Conservation (phyloP, 139 green algal species). For the Chlorella sp. region DNA sequence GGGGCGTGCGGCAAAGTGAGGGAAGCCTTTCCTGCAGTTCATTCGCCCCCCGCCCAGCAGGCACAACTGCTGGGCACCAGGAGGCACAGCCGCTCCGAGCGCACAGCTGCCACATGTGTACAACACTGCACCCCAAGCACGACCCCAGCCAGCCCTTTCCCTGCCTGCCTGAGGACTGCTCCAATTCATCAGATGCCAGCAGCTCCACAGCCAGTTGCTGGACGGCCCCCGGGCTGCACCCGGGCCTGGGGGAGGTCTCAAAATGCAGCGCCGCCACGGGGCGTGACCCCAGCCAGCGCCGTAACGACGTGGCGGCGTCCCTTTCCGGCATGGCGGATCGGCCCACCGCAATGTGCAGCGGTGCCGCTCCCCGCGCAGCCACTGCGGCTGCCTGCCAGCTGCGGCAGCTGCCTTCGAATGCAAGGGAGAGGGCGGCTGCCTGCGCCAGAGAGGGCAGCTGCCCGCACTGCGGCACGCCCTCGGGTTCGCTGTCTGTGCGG, state of each 20-base stretch:
- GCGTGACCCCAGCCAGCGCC: neutral
- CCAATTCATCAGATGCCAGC: neutral
- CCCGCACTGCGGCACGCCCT: neutral
- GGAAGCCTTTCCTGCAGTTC: too few species aligned
- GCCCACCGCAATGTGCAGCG: neutral
- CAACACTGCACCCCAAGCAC: neutral
- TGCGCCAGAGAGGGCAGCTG: neutral
- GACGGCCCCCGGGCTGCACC: neutral
- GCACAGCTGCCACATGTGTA: neutral
- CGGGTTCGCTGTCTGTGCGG: neutral
- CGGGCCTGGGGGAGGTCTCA: neutral
- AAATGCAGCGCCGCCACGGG: neutral
- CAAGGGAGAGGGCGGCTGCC: neutral
- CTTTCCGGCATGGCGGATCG: neutral
- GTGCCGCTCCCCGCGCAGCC: neutral
- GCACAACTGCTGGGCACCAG: too few species aligned
- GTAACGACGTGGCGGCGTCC: neutral
- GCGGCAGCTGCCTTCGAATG: constrained; percentile 1
- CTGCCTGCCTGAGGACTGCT: neutral
- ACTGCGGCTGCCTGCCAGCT: neutral
- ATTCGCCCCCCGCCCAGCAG: too few species aligned
- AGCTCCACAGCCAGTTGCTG: constrained; percentile 4
- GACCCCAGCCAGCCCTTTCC: too few species aligned
- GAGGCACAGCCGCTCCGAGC: neutral
- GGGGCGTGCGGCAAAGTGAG: too few species aligned